Evolutionary conservation across 371 early-diverging fungal species (phyloP).

Genomic region (Apophysomyces variabilis): DNA sequence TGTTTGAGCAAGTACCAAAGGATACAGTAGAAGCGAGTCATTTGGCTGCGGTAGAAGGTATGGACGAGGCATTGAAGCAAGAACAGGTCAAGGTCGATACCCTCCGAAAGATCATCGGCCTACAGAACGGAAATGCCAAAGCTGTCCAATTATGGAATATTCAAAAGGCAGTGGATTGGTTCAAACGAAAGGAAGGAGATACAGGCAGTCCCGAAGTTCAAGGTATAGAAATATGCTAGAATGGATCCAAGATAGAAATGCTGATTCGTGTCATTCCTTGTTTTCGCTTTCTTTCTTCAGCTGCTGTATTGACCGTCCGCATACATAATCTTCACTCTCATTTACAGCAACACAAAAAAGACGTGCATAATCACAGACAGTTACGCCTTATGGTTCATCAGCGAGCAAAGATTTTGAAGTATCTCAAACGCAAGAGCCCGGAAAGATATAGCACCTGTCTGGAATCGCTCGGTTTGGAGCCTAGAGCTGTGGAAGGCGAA

Average conservation of each 20-base stretch:
- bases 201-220: slow-evolving; percentile 95
- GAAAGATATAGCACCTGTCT: slow-evolving; percentile 75
- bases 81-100: slow-evolving; percentile 67
- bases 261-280: neutral
- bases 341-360: slow-evolving; percentile 79
- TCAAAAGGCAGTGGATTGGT: slow-evolving; percentile 74
- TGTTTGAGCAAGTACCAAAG: slow-evolving; percentile 67
- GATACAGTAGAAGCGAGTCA: slow-evolving; percentile 45
- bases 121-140: slow-evolving; percentile 81
- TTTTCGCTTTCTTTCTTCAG: slow-evolving; percentile 46
- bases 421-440: slow-evolving; percentile 78
- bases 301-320: slow-evolving; percentile 88
- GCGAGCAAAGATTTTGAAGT: slow-evolving; percentile 86
- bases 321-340: slow-evolving; percentile 88
- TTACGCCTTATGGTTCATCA: slow-evolving; percentile 81
- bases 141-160: slow-evolving; percentile 81
- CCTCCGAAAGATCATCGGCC: slow-evolving; percentile 72
- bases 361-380: slow-evolving; percentile 84
- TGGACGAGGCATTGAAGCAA: slow-evolving; percentile 45
- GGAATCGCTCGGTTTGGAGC: slow-evolving; percentile 72
- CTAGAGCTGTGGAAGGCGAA: slow-evolving; percentile 73
- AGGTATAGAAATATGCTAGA: slow-evolving; percentile 56
- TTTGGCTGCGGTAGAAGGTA: slow-evolving; percentile 44
- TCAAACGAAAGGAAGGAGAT: slow-evolving; percentile 79
- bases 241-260: neutral